Base-by-base conservation (phyloP, 106 monocot species). In the Allium cepa region DNA sequence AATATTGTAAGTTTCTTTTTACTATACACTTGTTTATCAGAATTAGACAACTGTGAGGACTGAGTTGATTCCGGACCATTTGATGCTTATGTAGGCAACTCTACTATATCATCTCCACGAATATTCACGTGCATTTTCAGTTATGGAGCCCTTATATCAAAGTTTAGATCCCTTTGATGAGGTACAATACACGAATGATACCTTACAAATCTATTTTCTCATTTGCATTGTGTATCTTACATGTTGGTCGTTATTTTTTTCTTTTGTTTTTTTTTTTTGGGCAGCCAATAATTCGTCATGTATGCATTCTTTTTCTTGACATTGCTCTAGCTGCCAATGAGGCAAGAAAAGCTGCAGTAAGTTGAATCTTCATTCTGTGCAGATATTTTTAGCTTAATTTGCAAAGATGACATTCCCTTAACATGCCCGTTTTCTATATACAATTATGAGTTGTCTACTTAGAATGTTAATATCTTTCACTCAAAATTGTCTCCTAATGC, bases 221-320 rank as follows among this genome's bases (percentile, higher is more conserved):
- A 69, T 12, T 70, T 17, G 18, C 45, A 5, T 47, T 13, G 16
- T 5, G n/a, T 26, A n/a, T 68, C 8, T 55, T 53, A 55, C 28
- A 26, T 68, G 15, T 55, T 74, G 59, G 26, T 48, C 16, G 3
- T 48, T 47, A 9, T 47, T 28, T 22, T 50, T 26, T 64, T 69
- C 76, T 52, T 47, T 59, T 71, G 56, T 47, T 28, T 22, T 50
- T 26, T 64, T 69, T 78, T 52, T 47, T 59, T 71, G 56, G 22
- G 81, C 88, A 95, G 95, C 72, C 77, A 74, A 86, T 77, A 49
- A 88, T 91, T 59, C 83, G 91, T 76, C 82, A 82, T 77, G 83
- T 91, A 47, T 96, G 91, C 73, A 84, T 96, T 76, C 85, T 91
- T 28, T 76, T 96, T 46, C 71, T 91, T 77, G 95, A 96, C 77